Base-by-base conservation (phyloP, 345 rosid genomes). In the Syzygium grande region DNA sequence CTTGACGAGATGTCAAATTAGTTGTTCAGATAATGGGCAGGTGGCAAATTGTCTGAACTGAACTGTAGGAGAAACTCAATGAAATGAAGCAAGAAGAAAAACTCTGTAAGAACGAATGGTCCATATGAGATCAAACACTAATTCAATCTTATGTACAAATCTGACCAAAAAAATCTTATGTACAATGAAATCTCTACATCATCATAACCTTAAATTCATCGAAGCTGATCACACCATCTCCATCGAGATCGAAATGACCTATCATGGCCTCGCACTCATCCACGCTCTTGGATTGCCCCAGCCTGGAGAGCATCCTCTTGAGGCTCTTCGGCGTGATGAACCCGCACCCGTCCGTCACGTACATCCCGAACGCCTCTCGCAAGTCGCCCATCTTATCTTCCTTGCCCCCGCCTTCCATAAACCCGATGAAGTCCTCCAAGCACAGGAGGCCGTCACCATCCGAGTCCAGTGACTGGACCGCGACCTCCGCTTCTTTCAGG, bases 201-300 rank as follows among this genome's bases (percentile, higher is more conserved):
- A 93, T 92, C 94, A 92, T 93, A 9, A 90, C 21, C 51, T 68
- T 88, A 53, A 94, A 94, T 63, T 94, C 96, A 15, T 92, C 93
- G 77, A 94, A 94, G 89, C 96, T 87, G n/a, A 94, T 88, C 43
- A 92, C 92, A 19, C 95, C 94, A 88, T 94, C 95, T 1, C 46
- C 46, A 19, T 73, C 49, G 14, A 73, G 49, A 73, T 73, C 80
- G 49, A 73, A 21, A 19, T 73, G 84, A 38, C 86, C 53, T 2
- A 94, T 92, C 96, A 93, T 94, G 53, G 61, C 73, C 87, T 52
- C 86, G 51, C 96, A 94, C 55, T 93, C 94, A 25, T 91, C 90
- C 84, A 84, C 41, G 3, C 93, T 87, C 85, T 84, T 94, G 2
- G 91, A 89, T 14, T 92, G 93, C 14, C 96, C 94, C 12, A 92